Conservation (phyloP, 148 eudicot genomes). For the Salicornia ramosissima region DNA sequence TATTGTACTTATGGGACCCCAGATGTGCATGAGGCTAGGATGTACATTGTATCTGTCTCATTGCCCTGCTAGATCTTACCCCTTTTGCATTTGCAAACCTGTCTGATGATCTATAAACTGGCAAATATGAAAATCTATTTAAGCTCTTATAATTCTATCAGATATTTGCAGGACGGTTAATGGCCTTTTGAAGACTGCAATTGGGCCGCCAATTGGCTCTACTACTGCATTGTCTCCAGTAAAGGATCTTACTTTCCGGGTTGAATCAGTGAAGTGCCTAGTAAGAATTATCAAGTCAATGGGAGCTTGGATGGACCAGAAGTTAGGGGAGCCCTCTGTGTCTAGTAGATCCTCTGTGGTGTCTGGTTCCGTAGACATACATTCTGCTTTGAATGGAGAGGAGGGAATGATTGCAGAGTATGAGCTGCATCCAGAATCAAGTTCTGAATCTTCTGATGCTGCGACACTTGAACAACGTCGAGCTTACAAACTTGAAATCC, state of each 20-base stretch:
- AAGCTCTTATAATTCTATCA: conserved; percentile 82
- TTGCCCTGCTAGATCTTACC: background rate
- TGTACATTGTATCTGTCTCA: background rate
- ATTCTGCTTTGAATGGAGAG: conserved; percentile 46
- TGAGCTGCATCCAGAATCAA: conserved; percentile 68
- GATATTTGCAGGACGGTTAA: conserved; percentile 98
- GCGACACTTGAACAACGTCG: conserved; percentile 94
- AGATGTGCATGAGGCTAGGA: background rate
- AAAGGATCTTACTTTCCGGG: conserved; percentile 82
- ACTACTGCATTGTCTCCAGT: conserved; percentile 73
- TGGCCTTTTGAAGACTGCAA: conserved; percentile 96
- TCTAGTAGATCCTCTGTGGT: conserved; percentile 41
- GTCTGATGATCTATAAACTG: background rate
- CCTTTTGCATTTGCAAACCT: conserved; percentile 1
- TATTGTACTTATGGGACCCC: background rate
- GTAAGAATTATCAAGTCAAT: conserved; percentile 80
- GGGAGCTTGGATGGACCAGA: conserved; percentile 98
- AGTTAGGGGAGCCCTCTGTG: conserved; percentile 52
- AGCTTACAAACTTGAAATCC: conserved; percentile 82
- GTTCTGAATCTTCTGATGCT: conserved; percentile 71
- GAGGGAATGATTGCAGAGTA: conserved; percentile 54
- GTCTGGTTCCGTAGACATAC: conserved; percentile 44
- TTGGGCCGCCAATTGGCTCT: conserved; percentile 96
- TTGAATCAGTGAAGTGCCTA: conserved; percentile 90
- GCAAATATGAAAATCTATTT: conserved; percentile 37